Base-by-base conservation (phyloP, 495 filamentous ascomycete species). In the Annulohypoxylon bovei region DNA sequence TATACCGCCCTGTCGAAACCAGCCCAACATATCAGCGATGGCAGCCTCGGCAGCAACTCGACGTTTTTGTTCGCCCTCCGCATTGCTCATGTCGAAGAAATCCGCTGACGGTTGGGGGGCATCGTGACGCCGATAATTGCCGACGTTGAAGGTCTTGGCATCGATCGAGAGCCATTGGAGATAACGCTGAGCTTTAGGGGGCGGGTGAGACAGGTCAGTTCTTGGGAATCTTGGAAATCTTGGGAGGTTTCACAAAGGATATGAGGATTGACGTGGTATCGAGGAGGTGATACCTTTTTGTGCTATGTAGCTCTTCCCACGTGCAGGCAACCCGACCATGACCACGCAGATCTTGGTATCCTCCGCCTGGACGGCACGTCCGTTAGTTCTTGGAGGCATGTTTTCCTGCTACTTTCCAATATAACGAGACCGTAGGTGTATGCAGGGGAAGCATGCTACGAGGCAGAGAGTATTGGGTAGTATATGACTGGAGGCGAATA, bases 301-400 rank as follows among this genome's bases (percentile, higher is more conserved):
- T 35, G 95, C 95, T 75, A 99, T 98, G 73, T 97, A 89, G 80
- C 92, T 95, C 85, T 99, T 99, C 75, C 95, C 95, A 57, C 95
- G 86, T 61, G 95, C 95, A 40, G 95, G 95, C 66, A 99, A 84
- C 42, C 95, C 95, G 50, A 99, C 95, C 95, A 99, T 98, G 59
- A 98, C 92, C n/a, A 99, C 94, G 74, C 94, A 97, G 79, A 99
- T 97, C 75, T 91, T 91, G 30, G 92, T 93, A 73, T 97, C 93
- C 82, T 98, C 95, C 67, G 91, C 92, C 92, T 96, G 89, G 67
- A 85, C 76, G 33, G 79, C 83, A 68, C 81, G 72, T 63, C 82
- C 81, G 57, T 84, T 85, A 78, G 76, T 80, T 62, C 68, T 79
- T 56, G 80, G 81, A 68, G 80, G 76, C 83, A 85, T 85, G 18